Conservation (phyloP, 257 asterid species). For the Lycium barbarum region DNA sequence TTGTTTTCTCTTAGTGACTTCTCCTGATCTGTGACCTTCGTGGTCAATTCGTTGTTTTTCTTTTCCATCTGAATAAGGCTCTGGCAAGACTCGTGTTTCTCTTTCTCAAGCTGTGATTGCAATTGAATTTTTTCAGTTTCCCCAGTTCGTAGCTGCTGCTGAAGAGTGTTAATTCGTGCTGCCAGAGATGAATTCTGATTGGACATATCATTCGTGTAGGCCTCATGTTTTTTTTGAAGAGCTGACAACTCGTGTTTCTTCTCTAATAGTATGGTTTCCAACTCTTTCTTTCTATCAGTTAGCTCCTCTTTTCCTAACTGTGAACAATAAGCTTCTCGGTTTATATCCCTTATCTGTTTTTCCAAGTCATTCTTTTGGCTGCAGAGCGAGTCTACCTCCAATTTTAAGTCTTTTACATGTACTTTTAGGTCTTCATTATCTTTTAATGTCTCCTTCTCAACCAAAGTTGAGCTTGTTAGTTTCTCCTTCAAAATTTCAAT, state of each 20-base stretch:
- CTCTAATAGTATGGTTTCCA: conserved; percentile 42
- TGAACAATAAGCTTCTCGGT: conserved; percentile 37
- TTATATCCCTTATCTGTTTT: conserved; percentile 45
- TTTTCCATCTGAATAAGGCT: conserved; percentile 47
- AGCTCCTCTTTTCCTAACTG: conserved; percentile 53
- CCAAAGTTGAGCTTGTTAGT: not conserved
- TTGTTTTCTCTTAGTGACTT: conserved; percentile 26
- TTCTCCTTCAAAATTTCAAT: too few relatives aligned
- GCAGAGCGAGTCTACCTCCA: conserved; percentile 41
- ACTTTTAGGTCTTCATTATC: conserved; percentile 43
- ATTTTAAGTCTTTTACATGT: conserved; percentile 33
- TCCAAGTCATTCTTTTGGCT: conserved; percentile 50
- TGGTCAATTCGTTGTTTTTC: conserved; percentile 45
- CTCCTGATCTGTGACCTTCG: conserved; percentile 48
- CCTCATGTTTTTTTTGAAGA: conserved; percentile 30
- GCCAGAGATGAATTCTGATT: conserved; percentile 27
- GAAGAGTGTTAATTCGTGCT: conserved; percentile 28
- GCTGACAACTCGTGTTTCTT: conserved; percentile 45
- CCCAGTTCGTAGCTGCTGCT: conserved; percentile 40
- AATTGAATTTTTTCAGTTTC: conserved; percentile 38
- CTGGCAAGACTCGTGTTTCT: conserved; percentile 35
- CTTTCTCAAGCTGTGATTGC: conserved; percentile 42
- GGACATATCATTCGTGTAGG: conserved; percentile 30
- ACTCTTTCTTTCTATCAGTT: conserved; percentile 34
- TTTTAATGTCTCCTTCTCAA: conserved; percentile 25